A percentile compares a stretch with the other conserved stretches of the same genome.
These are phyloP conservation scores for Filosporella fistucella DNA, from an alignment of 495 filamentous ascomycete species.

Conservation along the genomic window DNA sequence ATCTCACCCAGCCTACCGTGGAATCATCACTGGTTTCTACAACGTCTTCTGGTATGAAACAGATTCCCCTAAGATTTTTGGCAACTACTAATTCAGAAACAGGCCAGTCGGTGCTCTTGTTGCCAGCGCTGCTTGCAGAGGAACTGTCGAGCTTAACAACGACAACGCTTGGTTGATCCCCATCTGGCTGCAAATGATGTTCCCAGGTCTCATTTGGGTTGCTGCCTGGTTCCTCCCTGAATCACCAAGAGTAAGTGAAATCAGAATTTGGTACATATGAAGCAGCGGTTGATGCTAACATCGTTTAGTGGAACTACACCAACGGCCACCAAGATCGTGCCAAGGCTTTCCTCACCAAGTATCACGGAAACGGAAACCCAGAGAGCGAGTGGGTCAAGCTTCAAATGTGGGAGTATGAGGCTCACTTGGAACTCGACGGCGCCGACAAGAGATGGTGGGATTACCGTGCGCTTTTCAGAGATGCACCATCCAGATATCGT, in stretches of 20 bases:
- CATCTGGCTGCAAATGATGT: slow-evolving; percentile 34
- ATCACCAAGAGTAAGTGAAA: slow-evolving; percentile 24
- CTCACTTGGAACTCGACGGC: slow-evolving; percentile 40
- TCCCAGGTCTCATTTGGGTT: slow-evolving; percentile 23
- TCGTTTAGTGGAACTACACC: slow-evolving; percentile 15
- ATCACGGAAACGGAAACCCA: slow-evolving; percentile 38
- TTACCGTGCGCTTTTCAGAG: slow-evolving; percentile 48
- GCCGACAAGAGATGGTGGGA: slow-evolving; percentile 57
- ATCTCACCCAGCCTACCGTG: slow-evolving; percentile 66
- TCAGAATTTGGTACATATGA: no score
- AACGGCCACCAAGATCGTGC: slow-evolving; percentile 28
- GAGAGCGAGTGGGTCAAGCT: slow-evolving; percentile 34
- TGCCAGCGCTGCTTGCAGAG: slow-evolving; percentile 5
- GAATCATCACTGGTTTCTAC: slow-evolving; percentile 59
- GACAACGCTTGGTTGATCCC: slow-evolving; percentile 46
- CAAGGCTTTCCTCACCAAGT: slow-evolving; percentile 33
- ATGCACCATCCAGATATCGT: slow-evolving; percentile 38
- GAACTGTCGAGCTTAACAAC: not conserved
- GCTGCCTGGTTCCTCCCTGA: slow-evolving; percentile 24
- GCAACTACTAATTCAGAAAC: not conserved
- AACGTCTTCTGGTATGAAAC: slow-evolving; percentile 46
- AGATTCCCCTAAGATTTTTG: not conserved
- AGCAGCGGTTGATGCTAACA: no score
- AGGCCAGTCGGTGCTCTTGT: slow-evolving; percentile 21
- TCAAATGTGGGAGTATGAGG: slow-evolving; percentile 42